Evolutionary conservation across 2,329 filamentous ascomycete genomes (phyloP), one percentile per base, ranked within the genome.

Genomic region (Clonostachys byssicola): DNA sequence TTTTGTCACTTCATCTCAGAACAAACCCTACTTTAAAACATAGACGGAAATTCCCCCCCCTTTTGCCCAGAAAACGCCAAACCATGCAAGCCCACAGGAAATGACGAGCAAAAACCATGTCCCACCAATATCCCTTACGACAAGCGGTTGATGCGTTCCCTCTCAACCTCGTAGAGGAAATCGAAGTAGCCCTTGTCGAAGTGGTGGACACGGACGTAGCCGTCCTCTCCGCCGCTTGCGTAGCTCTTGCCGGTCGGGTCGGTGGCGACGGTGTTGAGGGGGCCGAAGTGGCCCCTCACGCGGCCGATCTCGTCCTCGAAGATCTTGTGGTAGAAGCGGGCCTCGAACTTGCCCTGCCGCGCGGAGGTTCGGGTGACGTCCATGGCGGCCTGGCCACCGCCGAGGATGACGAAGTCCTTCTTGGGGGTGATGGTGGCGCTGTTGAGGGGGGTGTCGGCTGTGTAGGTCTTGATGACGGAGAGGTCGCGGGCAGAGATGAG

Each of bases 141-240:
- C 61, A 65, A 53, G 47, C 64, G 67, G 70, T 78, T 79, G 60
- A 70, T 64, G 54, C 75, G 72, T 76, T 96, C 92, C 70, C 92
- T 81, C 83, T 99, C 94, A 52, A 97, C 94, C 79, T 99, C 94
- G 71, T 96, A 99, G 78, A 88, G 83, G 75, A 99, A 99, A 72
- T 99, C 94, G 69, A 94, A 97, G 80, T 96, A 99, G 52, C 87
- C 83, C 80, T 95, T 95, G 75, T 99, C 94, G 72, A 99, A 99
- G 73, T 96, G 90, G 74, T 99, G 94, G 57, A 97, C 86, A 63
- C 94, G 89, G 55, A 99, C 92, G 74, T 99, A 99, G 63, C 94
- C 94, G 71, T 99, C 94, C 76, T 99, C 94, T 72, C 92, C 92
- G 59, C 94, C 94, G 63, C 87, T 92, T 62, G 91, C 92, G 73